Evolutionary conservation across 768 basidiomycete species (phyloP), one percentile per base, ranked within the genome.

Genomic region (Asterophora parasitica): DNA sequence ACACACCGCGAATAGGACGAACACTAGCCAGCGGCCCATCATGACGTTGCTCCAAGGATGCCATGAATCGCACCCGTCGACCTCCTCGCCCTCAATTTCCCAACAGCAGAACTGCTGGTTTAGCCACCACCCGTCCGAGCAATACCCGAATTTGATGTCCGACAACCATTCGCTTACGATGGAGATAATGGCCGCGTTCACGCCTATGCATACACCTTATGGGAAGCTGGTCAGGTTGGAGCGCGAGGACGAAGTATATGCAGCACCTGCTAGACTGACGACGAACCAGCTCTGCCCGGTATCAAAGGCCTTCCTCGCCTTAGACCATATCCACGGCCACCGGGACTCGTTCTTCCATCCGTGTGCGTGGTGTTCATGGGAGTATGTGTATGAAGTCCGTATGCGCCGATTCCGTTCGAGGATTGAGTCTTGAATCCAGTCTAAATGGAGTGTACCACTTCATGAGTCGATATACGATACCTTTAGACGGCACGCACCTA

Each of bases 101-200:
- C 94, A 93, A 62, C 96, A 99, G 67, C 96, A 99, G 64, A 97
- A 97, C 60, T 96, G 90, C 58, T 92, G 85, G 65, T 94, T 96
- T 46, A 99, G 65, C 95, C 96, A 99, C 96, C 96, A 99, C 1
- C 91, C 94, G 55, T 93, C 91, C 3, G 81, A 76, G 67, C 96
- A 99, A 61, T 97, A 96, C 1, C 96, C 96, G 73, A 94, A 88
- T 71, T 97, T 98, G 54, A 98, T 82, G 65, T 98, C 95, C 2
- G 93, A 92, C 17, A 99, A 78, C 96, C 96, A 99, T 67, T 89
- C 91, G 40, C 92, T 96, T 51, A 93, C 71, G 57, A 99, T 96
- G 26, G 93, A 92, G 43, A 96, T 93, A 44, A 98, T 65, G 7
- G 92, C 95, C n/a, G 93, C 92, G 57, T 91, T 96, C 34, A 92